Percentiles rank a stretch among this genome's conserved stretches.
Evolutionary conservation across 768 basidiomycete genomes (phyloP).

Genomic region (Leccinum variicolor): DNA sequence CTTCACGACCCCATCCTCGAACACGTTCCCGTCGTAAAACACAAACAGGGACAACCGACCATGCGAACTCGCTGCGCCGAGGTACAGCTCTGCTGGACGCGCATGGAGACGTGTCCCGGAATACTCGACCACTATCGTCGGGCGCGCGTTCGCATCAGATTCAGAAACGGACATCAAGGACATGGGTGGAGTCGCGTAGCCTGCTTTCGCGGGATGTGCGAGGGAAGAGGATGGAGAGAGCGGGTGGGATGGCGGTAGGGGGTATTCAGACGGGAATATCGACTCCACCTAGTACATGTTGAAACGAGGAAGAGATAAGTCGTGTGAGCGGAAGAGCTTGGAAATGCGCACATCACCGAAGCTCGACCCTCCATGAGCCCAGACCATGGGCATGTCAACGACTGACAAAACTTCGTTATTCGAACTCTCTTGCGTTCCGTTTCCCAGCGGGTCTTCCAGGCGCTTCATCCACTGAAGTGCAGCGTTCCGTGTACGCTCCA

Average conservation of each 20-base stretch:
- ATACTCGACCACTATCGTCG: conserved; percentile 13
- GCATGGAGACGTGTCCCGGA: conserved; percentile 31
- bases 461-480: conserved; percentile 27
- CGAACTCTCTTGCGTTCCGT: background rate
- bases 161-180: background rate
- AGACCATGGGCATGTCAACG: conserved; percentile 3
- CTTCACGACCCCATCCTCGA: conserved; percentile 34
- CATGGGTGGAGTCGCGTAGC: background rate
- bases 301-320: background rate
- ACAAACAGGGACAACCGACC: conserved; percentile 33
- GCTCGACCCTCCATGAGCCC: conserved; percentile 18
- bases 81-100: conserved; percentile 43
- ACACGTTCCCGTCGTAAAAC: conserved; percentile 47
- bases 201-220: conserved; percentile 10
- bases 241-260: conserved; percentile 21
- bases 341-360: conserved; percentile 28
- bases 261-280: conserved; percentile 36
- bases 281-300: conserved; percentile 30
- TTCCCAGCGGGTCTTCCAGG: background rate
- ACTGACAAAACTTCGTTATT: background rate
- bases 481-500: background rate
- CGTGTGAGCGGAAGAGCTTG: background rate
- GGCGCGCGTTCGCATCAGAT: background rate
- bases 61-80: conserved; percentile 37
- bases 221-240: conserved; percentile 21